phyloP scores from a whole-genome alignment of 805 yeast genomes.

The Huiozyma sinensis region DNA sequence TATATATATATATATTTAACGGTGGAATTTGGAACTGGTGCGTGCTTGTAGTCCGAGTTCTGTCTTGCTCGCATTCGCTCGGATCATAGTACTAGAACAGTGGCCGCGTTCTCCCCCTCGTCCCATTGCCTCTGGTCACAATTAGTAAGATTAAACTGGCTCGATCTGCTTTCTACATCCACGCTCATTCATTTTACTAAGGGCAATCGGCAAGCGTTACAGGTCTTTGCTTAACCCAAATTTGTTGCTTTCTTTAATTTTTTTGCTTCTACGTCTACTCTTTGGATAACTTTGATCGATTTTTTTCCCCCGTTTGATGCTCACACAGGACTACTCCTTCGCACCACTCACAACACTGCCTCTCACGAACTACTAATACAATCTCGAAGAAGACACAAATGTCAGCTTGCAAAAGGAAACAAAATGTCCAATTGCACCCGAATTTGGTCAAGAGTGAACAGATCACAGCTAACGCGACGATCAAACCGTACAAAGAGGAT shows the following conservation, averaged over 20 bases:
- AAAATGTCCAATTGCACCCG: conserved; percentile 26
- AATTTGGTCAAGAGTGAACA: conserved; percentile 37
- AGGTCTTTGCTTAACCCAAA: neutral
- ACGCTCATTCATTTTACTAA: too few relatives aligned
- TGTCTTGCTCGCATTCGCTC: too few relatives aligned
- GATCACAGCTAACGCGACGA: conserved; percentile 32
- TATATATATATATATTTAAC: too few relatives aligned
- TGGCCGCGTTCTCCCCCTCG: too few relatives aligned
- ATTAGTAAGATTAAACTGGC: too few relatives aligned
- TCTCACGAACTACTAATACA: neutral
- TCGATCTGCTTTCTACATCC: too few relatives aligned
- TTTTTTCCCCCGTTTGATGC: neutral
- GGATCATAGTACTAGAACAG: too few relatives aligned
- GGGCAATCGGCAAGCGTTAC: neutral
- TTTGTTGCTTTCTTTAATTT: neutral
- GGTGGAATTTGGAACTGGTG: too few relatives aligned
- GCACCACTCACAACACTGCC: neutral
- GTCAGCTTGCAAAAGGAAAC: conserved; percentile 2
- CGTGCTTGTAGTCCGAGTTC: too few relatives aligned
- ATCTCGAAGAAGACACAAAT: neutral
- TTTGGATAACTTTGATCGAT: too few relatives aligned
- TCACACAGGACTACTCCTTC: neutral
- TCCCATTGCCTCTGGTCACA: too few relatives aligned
- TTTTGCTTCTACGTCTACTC: neutral
- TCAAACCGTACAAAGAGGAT: conserved; percentile 35